A percentile compares a stretch with the other conserved stretches of the same genome.
Evolutionary conservation across 257 asterid genomes (phyloP).

Genomic region (Przewalskia tangutica): DNA sequence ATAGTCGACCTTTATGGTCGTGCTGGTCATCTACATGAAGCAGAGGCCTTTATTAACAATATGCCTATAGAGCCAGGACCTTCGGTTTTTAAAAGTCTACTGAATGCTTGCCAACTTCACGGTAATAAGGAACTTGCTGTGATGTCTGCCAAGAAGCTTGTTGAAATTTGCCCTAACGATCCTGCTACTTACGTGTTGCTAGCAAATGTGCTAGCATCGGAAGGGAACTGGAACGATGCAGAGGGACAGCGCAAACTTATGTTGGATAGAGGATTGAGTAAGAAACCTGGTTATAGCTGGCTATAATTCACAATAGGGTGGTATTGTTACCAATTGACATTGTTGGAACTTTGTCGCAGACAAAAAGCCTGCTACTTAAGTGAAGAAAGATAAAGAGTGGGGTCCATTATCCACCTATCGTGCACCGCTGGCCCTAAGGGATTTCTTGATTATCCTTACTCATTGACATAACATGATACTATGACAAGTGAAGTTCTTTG

Average conservation of each 20-base stretch:
- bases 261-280: slow-evolving; percentile 34
- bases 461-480: background rate
- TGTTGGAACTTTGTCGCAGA: background rate
- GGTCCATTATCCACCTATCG: background rate
- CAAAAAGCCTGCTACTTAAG: background rate
- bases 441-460: background rate
- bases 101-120: slow-evolving; percentile 45
- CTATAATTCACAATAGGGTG: slow-evolving; percentile 17
- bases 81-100: slow-evolving; percentile 36
- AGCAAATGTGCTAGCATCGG: slow-evolving; percentile 47
- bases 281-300: slow-evolving; percentile 50
- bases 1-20: slow-evolving; percentile 57
- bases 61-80: slow-evolving; percentile 47
- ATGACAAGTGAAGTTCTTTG: background rate
- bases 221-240: slow-evolving; percentile 54
- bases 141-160: slow-evolving; percentile 40
- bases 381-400: background rate
- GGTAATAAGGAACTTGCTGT: slow-evolving; percentile 42
- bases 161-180: slow-evolving; percentile 43
- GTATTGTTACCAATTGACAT: background rate
- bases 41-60: slow-evolving; percentile 36
- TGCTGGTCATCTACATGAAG: slow-evolving; percentile 48
- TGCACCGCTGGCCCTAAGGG: background rate
- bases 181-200: slow-evolving; percentile 42
- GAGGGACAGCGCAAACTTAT: slow-evolving; percentile 37